Conservation (phyloP, 108 stramenopile species). For the Cyclotella cryptica region DNA sequence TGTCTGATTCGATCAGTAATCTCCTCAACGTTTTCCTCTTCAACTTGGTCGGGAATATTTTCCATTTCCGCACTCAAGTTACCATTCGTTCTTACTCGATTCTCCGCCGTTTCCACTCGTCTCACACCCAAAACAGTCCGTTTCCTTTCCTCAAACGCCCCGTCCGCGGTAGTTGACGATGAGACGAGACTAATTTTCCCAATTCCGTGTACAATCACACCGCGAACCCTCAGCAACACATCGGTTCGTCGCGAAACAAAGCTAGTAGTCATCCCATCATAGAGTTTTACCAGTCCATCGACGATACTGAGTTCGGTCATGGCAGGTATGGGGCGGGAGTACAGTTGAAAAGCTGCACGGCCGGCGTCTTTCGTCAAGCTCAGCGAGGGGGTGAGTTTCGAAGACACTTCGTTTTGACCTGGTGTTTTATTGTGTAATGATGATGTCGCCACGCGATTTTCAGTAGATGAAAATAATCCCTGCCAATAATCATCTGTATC, state of each 20-base stretch:
- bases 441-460: neutral
- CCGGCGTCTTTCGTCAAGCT: constrained; percentile 65
- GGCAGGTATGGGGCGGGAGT: constrained; percentile 74
- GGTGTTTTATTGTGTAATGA: neutral
- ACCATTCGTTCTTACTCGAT: neutral
- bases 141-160: neutral
- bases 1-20: constrained; percentile 12
- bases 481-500: constrained; percentile 1
- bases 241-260: constrained; percentile 73
- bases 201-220: constrained; percentile 74
- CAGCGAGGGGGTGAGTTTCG: constrained; percentile 15
- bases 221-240: constrained; percentile 67
- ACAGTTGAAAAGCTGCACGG: constrained; percentile 74
- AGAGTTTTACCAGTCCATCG: constrained; percentile 86
- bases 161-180: constrained; percentile 23
- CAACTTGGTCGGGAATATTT: neutral
- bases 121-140: constrained; percentile 34
- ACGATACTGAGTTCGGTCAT: constrained; percentile 83
- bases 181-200: constrained; percentile 80
- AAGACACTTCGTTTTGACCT: constrained; percentile 1
- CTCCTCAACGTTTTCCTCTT: constrained; percentile 19
- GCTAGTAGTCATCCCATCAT: constrained; percentile 63
- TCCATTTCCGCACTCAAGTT: neutral
- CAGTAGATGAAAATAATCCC: neutral
- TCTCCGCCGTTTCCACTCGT: neutral